Percentiles rank a stretch among this genome's conserved stretches.
These are phyloP conservation scores for Cryptosporidium viatorum DNA, from an alignment of 169 alveolate genomes.

Conservation along the genomic window DNA sequence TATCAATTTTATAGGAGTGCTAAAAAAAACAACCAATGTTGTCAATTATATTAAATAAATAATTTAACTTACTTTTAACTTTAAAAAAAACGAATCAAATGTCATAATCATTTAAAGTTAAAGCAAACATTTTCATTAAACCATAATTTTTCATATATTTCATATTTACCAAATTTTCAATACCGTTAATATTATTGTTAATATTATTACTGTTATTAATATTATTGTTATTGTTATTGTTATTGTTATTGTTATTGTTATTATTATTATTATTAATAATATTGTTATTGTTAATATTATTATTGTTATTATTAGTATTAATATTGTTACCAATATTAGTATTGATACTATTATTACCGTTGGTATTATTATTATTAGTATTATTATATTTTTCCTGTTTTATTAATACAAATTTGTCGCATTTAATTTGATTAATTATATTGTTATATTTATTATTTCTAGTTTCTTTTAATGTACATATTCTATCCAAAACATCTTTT, in stretches of 20 bases:
- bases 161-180: not conserved
- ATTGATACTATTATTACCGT: no score
- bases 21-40: constrained; percentile 91
- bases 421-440: not conserved
- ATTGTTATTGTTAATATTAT: not conserved
- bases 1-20: constrained; percentile 91
- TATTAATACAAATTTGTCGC: not conserved
- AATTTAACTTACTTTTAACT: not conserved
- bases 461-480: not conserved
- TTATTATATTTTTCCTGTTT: not conserved
- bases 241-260: not conserved
- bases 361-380: not conserved
- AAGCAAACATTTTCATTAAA: not conserved
- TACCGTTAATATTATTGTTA: not conserved
- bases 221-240: no score
- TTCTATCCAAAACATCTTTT: constrained; percentile 10
- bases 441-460: not conserved
- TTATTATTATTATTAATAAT: not conserved
- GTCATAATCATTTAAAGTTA: not conserved
- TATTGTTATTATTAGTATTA: not conserved
- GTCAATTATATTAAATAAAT: constrained; percentile 82
- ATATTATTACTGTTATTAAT: not conserved
- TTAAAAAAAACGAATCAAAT: not conserved
- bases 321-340: no score
- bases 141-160: not conserved